A percentile compares a stretch with the other conserved stretches of the same genome.
Evolutionary conservation across 2,329 filamentous ascomycete genomes (phyloP).

Genomic region (Cordyceps militaris): DNA sequence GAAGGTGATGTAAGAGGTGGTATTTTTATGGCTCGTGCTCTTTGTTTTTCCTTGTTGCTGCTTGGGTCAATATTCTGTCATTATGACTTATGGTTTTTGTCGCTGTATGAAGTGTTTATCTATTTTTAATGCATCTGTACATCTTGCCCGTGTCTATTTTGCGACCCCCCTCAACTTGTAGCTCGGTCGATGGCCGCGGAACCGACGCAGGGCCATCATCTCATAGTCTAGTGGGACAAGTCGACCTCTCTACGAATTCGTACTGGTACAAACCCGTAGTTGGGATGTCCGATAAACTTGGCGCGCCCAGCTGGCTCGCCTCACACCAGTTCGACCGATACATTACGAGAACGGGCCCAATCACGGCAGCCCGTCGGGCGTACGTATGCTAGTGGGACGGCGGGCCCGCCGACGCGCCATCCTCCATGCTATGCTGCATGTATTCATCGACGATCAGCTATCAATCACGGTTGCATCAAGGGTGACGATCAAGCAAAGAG

Average conservation of each 20-base stretch:
- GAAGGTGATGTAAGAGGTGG: not conserved
- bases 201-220: not conserved
- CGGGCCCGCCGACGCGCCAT: too few relatives aligned
- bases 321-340: not conserved
- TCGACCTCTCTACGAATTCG: too few relatives aligned
- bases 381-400: slow-evolving; percentile 1
- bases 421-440: too few relatives aligned
- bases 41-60: not conserved
- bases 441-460: not conserved
- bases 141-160: not conserved
- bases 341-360: not conserved
- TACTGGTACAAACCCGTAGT: not conserved
- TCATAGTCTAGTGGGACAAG: not conserved
- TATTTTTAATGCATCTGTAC: not conserved
- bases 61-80: too few relatives aligned
- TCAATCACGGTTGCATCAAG: not conserved
- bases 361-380: not conserved
- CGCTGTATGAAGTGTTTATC: too few relatives aligned
- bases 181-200: not conserved
- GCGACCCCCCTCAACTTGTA: not conserved
- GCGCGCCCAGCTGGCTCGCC: not conserved
- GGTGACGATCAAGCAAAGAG: not conserved
- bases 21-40: too few relatives aligned
- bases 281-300: not conserved
- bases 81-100: too few relatives aligned